Percentiles rank a stretch among this genome's conserved stretches.
Evolutionary conservation across 306 rosid genomes (phyloP).

Genomic region (Prunus salicina): DNA sequence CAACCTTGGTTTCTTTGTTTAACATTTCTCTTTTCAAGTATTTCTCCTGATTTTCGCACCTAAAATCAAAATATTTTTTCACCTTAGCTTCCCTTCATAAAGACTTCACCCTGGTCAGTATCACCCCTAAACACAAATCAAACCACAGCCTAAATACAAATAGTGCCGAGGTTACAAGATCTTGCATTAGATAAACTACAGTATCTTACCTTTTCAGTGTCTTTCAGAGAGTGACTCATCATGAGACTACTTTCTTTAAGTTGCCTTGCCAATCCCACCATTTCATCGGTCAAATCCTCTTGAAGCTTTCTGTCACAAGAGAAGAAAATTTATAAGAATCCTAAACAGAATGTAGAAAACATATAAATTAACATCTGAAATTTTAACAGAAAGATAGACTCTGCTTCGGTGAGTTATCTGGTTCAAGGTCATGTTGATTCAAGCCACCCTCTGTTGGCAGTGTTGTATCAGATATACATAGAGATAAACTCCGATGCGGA

Average conservation of each 20-base stretch:
- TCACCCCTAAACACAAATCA: background rate
- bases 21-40: background rate
- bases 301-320: constrained; percentile 63
- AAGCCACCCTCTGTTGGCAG: background rate
- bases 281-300: constrained; percentile 93
- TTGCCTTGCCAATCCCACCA: constrained; percentile 88
- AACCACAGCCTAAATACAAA: background rate
- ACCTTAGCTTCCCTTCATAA: background rate
- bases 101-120: background rate
- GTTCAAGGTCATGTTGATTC: background rate
- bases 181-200: no score
- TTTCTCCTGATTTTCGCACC: background rate
- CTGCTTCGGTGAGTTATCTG: background rate
- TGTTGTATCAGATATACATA: background rate
- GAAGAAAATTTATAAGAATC: background rate
- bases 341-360: background rate
- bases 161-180: background rate
- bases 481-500: background rate
- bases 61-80: background rate
- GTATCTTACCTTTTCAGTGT: constrained; percentile 67
- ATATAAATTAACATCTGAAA: background rate
- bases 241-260: constrained; percentile 88
- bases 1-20: background rate
- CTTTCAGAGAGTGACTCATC: constrained; percentile 75
- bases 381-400: background rate